Evolutionary conservation across 768 basidiomycete genomes (phyloP), one percentile per base, ranked within the genome.

Genomic region (Lactifluus hygrophoroides): DNA sequence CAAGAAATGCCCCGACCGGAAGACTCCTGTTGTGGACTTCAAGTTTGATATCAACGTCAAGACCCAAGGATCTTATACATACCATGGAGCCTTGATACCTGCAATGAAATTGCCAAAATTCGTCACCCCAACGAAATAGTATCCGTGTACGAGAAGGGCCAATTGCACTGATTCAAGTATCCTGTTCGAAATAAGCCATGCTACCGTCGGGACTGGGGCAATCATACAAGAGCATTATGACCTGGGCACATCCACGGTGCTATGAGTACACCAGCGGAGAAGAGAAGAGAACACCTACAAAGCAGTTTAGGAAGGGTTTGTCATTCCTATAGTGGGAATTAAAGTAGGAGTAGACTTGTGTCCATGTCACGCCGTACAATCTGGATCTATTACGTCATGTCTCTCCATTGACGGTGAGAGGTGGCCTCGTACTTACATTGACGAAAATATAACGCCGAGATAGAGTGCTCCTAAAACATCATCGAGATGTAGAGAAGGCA

Each of bases 91-190:
- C 21, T 1, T 40, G 17, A 40, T 35, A 40, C 40, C 27, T 19
- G 54, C 45, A 13, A 56, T 17, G 37, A 38, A 40, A 40, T 56
- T 27, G 3, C 54, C 54, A 16, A 56, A 56, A 38, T 56, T 56
- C 34, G 25, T 40, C 9, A 56, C 46, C 8, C 35, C 54, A 8
- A 28, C 46, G 13, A 56, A 27, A 40, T 56, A 56, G 28, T 37
- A 56, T 10, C 54, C 45, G n/a, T 56, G 54, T 19, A 40, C 16
- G 6, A 48, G 17, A 25, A 56, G 23, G 3, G 28, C 37, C 28
- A 38, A 6, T 28, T 56, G 54, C 32, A 56, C n/a, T 5, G 54
- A 14, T 3, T 56, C 54, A 34, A 48, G 23, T 17, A 48, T 28
- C 32, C 54, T 56, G 25, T 3, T 48, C 14, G 6, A 16, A 28